phyloP scores from a whole-genome alignment of 164 flowering plant species.

The Euptelea pleiosperma region DNA sequence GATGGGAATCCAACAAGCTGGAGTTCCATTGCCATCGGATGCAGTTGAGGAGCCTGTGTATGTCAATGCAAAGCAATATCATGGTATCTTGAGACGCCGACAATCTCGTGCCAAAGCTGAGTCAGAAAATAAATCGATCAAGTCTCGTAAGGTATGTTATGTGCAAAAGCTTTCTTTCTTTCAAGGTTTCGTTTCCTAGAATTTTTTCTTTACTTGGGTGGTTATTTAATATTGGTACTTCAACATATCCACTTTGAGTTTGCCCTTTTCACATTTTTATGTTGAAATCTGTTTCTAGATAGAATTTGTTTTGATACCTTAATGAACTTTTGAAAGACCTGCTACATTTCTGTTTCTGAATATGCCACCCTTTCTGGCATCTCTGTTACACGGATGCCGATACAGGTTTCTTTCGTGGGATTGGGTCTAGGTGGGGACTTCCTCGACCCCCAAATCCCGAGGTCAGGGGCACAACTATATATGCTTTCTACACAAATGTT shows the following conservation, averaged over 20 bases:
- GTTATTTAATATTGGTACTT: background rate
- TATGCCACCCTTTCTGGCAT: too few species aligned
- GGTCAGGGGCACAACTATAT: too few species aligned
- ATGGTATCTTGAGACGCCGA: slow-evolving; percentile 73
- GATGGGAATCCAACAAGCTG: slow-evolving; percentile 72
- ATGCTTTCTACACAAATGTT: too few species aligned
- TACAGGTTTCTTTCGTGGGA: too few species aligned
- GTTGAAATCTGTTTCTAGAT: too few species aligned
- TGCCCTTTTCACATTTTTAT: too few species aligned
- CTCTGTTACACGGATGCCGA: too few species aligned
- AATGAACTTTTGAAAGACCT: too few species aligned
- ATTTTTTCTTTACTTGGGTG: background rate
- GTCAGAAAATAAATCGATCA: slow-evolving; percentile 56
- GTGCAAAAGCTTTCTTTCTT: background rate
- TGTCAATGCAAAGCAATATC: slow-evolving; percentile 85
- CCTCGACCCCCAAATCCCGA: too few species aligned
- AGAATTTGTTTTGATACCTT: too few species aligned
- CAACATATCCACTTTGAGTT: background rate
- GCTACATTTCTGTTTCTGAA: too few species aligned
- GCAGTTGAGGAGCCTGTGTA: slow-evolving; percentile 82
- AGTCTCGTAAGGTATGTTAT: slow-evolving; percentile 59
- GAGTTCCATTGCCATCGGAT: slow-evolving; percentile 73
- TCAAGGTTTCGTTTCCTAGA: background rate
- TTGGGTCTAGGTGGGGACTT: too few species aligned
- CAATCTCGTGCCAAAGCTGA: slow-evolving; percentile 85